phyloP scores from a whole-genome alignment of 257 asterid genomes.

The Mitragyna speciosa region DNA sequence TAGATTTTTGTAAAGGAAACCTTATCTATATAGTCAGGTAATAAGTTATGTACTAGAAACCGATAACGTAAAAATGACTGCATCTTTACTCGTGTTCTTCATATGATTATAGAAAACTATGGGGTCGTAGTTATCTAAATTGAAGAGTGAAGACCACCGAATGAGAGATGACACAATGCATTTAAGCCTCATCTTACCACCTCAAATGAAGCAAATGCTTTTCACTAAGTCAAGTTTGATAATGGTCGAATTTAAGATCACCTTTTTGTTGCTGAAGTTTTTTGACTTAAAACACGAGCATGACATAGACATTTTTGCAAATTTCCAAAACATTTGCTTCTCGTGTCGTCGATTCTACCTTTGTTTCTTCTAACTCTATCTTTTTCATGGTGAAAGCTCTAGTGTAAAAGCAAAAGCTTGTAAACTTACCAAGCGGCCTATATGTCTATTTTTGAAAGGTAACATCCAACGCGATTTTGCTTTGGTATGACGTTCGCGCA shows the following conservation, averaged over 20 bases:
- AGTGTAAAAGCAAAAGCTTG: background rate
- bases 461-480: background rate
- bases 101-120: background rate
- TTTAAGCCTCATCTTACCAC: background rate
- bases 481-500: background rate
- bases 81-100: background rate
- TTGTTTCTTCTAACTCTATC: background rate
- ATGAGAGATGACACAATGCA: background rate
- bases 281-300: conserved; percentile 13
- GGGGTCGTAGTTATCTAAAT: background rate
- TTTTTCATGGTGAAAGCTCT: background rate
- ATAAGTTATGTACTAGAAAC: conserved; percentile 27
- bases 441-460: background rate
- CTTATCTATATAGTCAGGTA: background rate
- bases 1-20: background rate
- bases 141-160: background rate
- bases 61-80: background rate
- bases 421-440: background rate
- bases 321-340: background rate
- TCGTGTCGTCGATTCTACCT: background rate
- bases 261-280: conserved; percentile 5
- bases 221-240: conserved; percentile 2
- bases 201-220: background rate
- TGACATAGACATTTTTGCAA: background rate
- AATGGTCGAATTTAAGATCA: conserved; percentile 2